Evolutionary conservation across 495 filamentous ascomycete species (phyloP).

Genomic region (Penicillium antarcticum): DNA sequence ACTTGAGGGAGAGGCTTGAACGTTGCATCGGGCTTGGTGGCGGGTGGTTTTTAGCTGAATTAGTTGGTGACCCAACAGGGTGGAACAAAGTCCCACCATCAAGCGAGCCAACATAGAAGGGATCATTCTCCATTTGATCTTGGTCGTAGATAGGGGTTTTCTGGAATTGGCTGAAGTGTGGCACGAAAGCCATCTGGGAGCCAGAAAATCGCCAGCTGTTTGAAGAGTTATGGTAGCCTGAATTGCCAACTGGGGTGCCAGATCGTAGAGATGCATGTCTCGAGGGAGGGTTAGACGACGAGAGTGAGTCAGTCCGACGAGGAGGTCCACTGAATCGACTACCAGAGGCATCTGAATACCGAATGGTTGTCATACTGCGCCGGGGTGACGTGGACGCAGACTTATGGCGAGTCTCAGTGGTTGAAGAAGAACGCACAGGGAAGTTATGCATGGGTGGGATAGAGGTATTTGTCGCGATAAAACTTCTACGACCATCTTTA

Average conservation of each 20-base stretch:
- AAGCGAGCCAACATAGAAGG: conserved; percentile 26
- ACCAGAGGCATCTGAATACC: conserved; percentile 23
- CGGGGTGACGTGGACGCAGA: conserved; percentile 31
- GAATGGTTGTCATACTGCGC: conserved; percentile 35
- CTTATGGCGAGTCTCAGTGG: conserved; percentile 19
- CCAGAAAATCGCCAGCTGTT: conserved; percentile 13
- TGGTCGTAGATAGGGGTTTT: conserved; percentile 24
- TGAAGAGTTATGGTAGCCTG: conserved; percentile 2
- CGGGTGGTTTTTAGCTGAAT: conserved; percentile 4
- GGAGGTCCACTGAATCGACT: conserved; percentile 27
- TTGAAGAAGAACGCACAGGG: conserved; percentile 28
- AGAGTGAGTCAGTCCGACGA: conserved; percentile 37
- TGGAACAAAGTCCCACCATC: conserved; percentile 14
- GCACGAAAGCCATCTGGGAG: conserved; percentile 21
- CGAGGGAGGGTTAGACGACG: conserved; percentile 20
- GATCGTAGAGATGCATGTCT: conserved; percentile 21
- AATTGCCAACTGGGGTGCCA: conserved; percentile 8
- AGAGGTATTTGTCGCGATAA: conserved; percentile 17
- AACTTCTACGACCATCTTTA: conserved; percentile 31
- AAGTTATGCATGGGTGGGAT: conserved; percentile 30
- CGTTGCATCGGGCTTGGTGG: conserved; percentile 24
- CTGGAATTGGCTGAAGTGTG: conserved; percentile 28
- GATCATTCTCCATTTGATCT: conserved; percentile 25
- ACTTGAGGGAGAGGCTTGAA: conserved; percentile 18
- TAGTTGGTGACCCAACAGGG: conserved; percentile 16